These are phyloP conservation scores for Pythium apleroticum DNA, from an alignment of 352 stramenopile species.

Conservation along the genomic window DNA sequence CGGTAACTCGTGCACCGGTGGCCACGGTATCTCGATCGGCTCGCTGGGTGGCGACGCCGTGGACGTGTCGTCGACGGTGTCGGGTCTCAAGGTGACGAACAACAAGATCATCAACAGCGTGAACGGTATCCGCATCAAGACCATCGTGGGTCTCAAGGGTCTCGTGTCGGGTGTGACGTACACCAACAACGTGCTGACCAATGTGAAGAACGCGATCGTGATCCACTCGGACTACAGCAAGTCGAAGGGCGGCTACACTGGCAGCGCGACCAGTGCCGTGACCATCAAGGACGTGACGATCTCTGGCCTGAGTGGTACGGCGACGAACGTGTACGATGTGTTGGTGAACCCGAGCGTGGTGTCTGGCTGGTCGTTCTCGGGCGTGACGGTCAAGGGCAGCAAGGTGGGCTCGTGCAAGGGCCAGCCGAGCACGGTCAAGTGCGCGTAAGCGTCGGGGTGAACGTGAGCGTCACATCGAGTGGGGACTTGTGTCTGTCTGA, in stretches of 20 bases:
- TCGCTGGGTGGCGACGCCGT: constrained; percentile 28
- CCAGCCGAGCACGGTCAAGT: neutral
- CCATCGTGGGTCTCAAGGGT: constrained; percentile 29
- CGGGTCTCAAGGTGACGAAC: constrained; percentile 24
- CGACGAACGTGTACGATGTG: constrained; percentile 39
- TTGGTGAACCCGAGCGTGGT: constrained; percentile 24
- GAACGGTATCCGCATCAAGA: constrained; percentile 44
- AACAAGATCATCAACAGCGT: constrained; percentile 36
- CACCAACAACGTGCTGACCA: constrained; percentile 27
- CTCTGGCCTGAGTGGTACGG: constrained; percentile 25
- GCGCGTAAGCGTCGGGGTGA: neutral
- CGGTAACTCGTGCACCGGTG: constrained; percentile 12
- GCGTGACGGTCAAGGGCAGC: constrained; percentile 5
- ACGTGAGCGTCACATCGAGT: too few species aligned
- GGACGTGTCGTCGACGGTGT: constrained; percentile 26
- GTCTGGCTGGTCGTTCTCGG: constrained; percentile 8
- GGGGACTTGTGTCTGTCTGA: too few species aligned
- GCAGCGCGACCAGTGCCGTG: constrained; percentile 26
- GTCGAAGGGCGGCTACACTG: constrained; percentile 32
- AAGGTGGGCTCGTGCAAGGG: constrained; percentile 2
- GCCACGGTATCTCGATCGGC: constrained; percentile 36
- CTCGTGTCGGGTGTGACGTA: constrained; percentile 25
- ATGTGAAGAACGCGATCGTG: constrained; percentile 34
- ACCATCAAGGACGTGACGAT: constrained; percentile 31
- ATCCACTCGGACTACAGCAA: constrained; percentile 42